Evolutionary conservation across 2,329 filamentous ascomycete species (phyloP), one percentile per base, ranked within the genome.

Genomic region (Neospermospora avenae): DNA sequence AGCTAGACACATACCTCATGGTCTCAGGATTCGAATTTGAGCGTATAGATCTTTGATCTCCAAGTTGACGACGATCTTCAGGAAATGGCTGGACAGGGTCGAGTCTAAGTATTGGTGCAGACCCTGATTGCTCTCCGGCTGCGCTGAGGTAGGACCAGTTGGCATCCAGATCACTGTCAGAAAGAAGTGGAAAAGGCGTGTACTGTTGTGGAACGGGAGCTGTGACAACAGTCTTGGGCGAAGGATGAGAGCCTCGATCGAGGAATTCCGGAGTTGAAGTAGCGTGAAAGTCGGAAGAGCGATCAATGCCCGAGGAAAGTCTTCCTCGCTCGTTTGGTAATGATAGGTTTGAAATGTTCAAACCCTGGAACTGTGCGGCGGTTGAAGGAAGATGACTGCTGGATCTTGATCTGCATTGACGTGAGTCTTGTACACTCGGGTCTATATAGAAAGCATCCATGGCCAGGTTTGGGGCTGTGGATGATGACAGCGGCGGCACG

Each of bases 391-490:
- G 67, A 66, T 71, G 66, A 61, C 65, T 68, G 60, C 66, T 70
- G 56, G 68, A 65, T 67, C 68, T 65, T 59, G 69, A 72, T 68
- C 70, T 72, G 63, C 60, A 67, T 62, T 70, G 68, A 62, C 65
- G 69, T 72, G 70, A 72, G 69, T 69, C 68, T 69, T 65, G 60
- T 63, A 61, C 57, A 60, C 64, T 65, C 63, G 65, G 64, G 60
- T 69, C 67, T 68, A 71, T 69, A 72, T 70, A 72, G 62, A 63
- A 65, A 63, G 65, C 65, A 61, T 71, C 70, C 70, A 72, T 72
- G 57, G 54, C 57, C 64, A 58, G 63, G 53, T 60, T 34, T 58
- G 65, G 63, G 67, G 69, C 69, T 70, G 68, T 67, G 66, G 68
- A 57, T 64, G 62, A 63, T 69, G 65, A 68, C 61, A 62, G 67